Evolutionary conservation across 2,329 filamentous ascomycete species (phyloP), one percentile per base, ranked within the genome.

Genomic region (Chaetomium strumarium): DNA sequence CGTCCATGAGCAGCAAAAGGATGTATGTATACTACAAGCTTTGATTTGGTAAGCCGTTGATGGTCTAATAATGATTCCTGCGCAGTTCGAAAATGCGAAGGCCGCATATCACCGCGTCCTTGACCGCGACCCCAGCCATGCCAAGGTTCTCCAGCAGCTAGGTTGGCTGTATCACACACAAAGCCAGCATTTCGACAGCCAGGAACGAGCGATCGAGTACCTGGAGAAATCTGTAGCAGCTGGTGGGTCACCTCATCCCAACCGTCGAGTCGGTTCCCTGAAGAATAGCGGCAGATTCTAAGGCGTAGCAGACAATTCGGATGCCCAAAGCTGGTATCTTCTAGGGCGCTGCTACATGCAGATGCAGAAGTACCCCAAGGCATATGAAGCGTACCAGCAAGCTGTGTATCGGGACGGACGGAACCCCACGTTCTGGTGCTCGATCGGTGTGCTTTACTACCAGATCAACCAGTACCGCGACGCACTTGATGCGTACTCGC

Each of bases 381-480:
- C 93, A 0, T 97, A 97, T 64, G 93, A 99, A 67, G 92, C 93
- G 6, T 97, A 97, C 70, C 93, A 99, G 68, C 93, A 99, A 74
- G 93, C 93, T 2, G 93, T 99, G 37, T 99, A 99, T 67, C 90
- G 93, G 52, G 93, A 99, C 68, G 93, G 93, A 33, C 86, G 93
- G 62, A 97, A 97, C 68, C 93, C 93, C 16, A 97, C 93, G 2
- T 99, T 97, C 75, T 99, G 93, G 93, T 97, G 93, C 75, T 97
- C 92, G 10, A 99, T 99, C 67, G 93, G 93, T 68, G 93, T 99
- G 14, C 79, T 99, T 55, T 99, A 99, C 70, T 99, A 97, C 73
- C 93, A 97, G 72, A 99, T 99, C 75, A 99, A 97, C 72, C 93
- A 99, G 74, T 99, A 99, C 72, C 85, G 93, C 54, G 93, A 99